Percentiles rank a stretch among this genome's conserved stretches.
phyloP scores from a whole-genome alignment of 2,329 filamentous ascomycete genomes.

The Cladosporium austrohemisphaericum region DNA sequence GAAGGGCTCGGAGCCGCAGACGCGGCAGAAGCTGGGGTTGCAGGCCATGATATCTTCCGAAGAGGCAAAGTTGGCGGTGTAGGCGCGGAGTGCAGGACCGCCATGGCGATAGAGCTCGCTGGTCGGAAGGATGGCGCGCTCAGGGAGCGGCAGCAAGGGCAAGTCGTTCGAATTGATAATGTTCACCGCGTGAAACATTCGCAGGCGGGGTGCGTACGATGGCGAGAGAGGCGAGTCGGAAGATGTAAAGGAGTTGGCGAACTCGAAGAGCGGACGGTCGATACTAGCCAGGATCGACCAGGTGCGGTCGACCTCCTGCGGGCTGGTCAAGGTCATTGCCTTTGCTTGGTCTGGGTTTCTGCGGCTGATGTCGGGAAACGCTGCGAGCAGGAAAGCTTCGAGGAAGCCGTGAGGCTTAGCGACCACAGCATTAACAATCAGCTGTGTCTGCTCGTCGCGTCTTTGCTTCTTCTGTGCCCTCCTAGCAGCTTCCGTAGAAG shows the following conservation, averaged over 20 bases:
- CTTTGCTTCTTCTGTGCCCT: no score
- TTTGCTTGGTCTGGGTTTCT: no score
- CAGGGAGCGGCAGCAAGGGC: not conserved
- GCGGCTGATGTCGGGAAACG: no score
- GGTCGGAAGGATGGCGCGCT: not conserved
- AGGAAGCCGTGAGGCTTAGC: no score
- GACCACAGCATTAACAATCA: no score
- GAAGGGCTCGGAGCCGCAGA: not conserved
- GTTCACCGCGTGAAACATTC: not conserved
- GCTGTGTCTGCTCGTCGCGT: no score
- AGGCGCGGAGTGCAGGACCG: not conserved
- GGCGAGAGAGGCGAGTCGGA: not conserved
- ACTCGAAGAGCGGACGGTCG: not conserved
- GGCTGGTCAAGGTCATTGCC: no score
- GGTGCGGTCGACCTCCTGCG: not conserved
- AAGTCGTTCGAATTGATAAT: not conserved
- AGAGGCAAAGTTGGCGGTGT: no score
- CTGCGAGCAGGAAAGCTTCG: no score
- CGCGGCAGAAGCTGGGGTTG: not conserved
- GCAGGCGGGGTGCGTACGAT: not conserved
- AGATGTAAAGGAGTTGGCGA: not conserved
- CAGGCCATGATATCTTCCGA: not conserved
- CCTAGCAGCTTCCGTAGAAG: no score
- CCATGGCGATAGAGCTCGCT: not conserved
- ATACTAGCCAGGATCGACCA: not conserved